These are phyloP conservation scores for Aeminium ludgeri DNA, from an alignment of 495 filamentous ascomycete species.

Conservation along the genomic window DNA sequence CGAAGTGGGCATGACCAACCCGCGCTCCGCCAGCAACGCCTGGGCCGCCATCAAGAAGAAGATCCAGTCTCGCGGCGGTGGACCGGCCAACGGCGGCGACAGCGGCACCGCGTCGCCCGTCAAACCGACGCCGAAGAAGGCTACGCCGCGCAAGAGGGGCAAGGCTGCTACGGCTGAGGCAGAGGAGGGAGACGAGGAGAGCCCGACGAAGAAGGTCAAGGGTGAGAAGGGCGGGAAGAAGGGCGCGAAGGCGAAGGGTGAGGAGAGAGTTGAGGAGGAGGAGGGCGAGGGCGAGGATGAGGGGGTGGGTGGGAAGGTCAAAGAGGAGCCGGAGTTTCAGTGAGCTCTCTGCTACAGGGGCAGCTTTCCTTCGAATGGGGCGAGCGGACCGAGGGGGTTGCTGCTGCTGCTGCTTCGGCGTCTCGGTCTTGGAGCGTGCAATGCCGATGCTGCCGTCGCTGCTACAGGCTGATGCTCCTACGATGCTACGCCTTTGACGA, in stretches of 20 bases:
- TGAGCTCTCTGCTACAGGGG: too few species aligned
- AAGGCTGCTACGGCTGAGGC: slow-evolving; percentile 9
- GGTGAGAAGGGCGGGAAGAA: slow-evolving; percentile 12
- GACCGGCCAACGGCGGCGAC: background rate
- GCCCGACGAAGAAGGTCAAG: slow-evolving; percentile 2
- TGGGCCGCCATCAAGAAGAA: slow-evolving; percentile 35
- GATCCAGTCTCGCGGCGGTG: slow-evolving; percentile 5
- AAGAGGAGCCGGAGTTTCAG: too few species aligned
- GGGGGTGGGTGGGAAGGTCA: background rate
- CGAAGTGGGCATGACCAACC: slow-evolving; percentile 22
- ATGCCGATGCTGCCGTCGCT: too few species aligned
- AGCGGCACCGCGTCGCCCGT: slow-evolving; percentile 1
- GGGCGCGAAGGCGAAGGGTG: slow-evolving; percentile 8
- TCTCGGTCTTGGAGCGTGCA: too few species aligned
- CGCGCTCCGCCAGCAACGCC: slow-evolving; percentile 32
- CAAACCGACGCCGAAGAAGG: slow-evolving; percentile 5
- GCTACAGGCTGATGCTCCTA: too few species aligned
- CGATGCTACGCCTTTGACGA: too few species aligned
- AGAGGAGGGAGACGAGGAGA: slow-evolving; percentile 2
- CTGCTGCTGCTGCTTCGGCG: too few species aligned
- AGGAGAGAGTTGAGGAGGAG: slow-evolving; percentile 7
- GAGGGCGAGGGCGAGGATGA: slow-evolving; percentile 3
- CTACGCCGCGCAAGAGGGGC: slow-evolving; percentile 3
- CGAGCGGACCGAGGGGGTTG: too few species aligned
- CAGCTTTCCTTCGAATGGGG: too few species aligned